A percentile compares a stretch with the other conserved stretches of the same genome.
phyloP scores from a whole-genome alignment of 192 early-diverging fungal genomes.

The Linnemannia zychae region DNA sequence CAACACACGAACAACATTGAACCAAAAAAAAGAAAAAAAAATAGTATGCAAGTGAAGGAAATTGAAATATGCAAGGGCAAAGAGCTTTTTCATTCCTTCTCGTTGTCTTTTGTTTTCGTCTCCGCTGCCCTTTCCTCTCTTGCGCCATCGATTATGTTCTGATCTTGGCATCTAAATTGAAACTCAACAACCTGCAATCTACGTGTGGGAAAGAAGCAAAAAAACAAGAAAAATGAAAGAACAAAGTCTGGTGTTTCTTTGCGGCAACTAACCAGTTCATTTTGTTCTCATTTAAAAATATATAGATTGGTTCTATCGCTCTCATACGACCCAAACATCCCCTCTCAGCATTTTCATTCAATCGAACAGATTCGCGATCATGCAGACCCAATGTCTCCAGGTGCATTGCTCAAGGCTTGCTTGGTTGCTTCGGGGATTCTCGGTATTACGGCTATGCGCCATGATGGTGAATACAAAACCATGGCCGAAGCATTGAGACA shows the following conservation, averaged over 20 bases:
- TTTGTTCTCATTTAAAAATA: neutral
- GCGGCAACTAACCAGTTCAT: neutral
- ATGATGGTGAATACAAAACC: constrained; percentile 26
- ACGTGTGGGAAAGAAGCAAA: neutral
- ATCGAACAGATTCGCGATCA: constrained; percentile 47
- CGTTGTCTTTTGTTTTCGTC: neutral
- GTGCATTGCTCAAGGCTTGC: constrained; percentile 52
- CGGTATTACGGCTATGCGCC: constrained; percentile 23
- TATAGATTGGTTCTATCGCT: constrained; percentile 27
- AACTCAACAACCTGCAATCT: neutral
- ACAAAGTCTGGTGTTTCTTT: neutral
- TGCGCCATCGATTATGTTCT: neutral
- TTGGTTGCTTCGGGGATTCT: constrained; percentile 45
- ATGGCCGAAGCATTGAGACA: constrained; percentile 34
- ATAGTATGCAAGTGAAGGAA: too few species aligned
- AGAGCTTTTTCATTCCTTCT: constrained; percentile 1
- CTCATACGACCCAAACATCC: constrained; percentile 26
- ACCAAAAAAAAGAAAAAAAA: neutral
- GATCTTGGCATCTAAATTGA: neutral
- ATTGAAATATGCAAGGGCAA: constrained; percentile 8
- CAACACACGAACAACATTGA: neutral
- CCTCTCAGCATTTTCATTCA: constrained; percentile 25
- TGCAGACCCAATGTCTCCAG: constrained; percentile 36
- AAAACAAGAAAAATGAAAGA: too few species aligned
- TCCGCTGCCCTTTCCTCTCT: neutral